Evolutionary conservation across 768 basidiomycete species (phyloP).

Genomic region (Paxillus involutus): DNA sequence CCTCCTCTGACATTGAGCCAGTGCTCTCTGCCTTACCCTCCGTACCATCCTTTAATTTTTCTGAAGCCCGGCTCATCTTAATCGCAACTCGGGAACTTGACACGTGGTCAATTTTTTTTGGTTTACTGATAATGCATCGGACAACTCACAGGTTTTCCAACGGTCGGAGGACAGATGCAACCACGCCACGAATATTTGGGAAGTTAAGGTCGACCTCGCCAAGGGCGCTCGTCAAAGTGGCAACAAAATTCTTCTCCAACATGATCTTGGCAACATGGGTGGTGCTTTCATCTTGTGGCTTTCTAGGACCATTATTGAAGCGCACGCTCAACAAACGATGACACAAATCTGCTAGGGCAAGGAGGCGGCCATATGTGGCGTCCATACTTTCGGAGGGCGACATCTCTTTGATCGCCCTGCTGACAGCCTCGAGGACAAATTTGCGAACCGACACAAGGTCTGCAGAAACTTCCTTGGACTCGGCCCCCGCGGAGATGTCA

Average conservation of each 20-base stretch:
- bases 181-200: conserved; percentile 82
- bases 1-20: conserved; percentile 44
- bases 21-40: conserved; percentile 47
- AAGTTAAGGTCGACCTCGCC: conserved; percentile 96
- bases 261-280: conserved; percentile 96
- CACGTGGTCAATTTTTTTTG: conserved; percentile 8
- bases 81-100: conserved; percentile 92
- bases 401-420: conserved; percentile 82
- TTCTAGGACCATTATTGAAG: conserved; percentile 51
- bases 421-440: conserved; percentile 86
- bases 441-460: conserved; percentile 92
- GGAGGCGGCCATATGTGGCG: conserved; percentile 81
- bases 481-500: conserved; percentile 66
- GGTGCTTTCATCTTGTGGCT: conserved; percentile 68
- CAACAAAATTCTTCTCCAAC: conserved; percentile 97
- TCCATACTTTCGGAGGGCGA: conserved; percentile 60
- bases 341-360: conserved; percentile 85
- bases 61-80: conserved; percentile 87
- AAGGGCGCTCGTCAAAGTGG: conserved; percentile 81
- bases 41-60: conserved; percentile 57
- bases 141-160: conserved; percentile 80
- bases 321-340: conserved; percentile 83
- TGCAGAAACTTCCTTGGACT: conserved; percentile 71
- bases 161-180: conserved; percentile 86
- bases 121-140: not conserved